phyloP scores from a whole-genome alignment of 306 rosid genomes.

The Quercus robur region DNA sequence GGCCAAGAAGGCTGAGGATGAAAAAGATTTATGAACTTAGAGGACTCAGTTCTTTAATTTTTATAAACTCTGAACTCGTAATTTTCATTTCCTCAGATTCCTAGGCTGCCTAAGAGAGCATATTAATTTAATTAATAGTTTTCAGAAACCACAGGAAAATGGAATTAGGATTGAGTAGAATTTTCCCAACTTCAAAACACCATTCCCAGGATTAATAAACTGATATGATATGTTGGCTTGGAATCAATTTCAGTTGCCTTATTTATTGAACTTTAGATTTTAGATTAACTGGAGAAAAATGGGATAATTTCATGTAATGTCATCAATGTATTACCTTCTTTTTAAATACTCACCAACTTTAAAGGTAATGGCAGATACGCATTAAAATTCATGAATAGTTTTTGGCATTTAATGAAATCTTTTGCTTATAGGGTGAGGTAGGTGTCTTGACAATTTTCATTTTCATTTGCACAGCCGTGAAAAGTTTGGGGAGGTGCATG shows the following conservation, averaged over 20 bases:
- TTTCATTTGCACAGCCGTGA: conserved; percentile 59
- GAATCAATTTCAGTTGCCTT: too few species aligned
- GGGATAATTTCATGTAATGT: not conserved
- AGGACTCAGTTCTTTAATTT: not conserved
- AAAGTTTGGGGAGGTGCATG: conserved; percentile 69
- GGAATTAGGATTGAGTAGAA: not conserved
- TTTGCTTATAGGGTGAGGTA: not conserved
- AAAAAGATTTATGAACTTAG: not conserved
- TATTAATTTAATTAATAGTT: not conserved
- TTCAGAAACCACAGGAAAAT: not conserved
- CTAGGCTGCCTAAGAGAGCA: not conserved
- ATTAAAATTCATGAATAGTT: not conserved
- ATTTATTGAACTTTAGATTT: too few species aligned
- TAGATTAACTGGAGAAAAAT: too few species aligned
- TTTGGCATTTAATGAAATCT: not conserved
- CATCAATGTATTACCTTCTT: not conserved
- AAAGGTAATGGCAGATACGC: not conserved
- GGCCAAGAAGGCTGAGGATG: not conserved
- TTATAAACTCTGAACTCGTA: not conserved
- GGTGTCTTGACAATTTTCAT: conserved; percentile 5
- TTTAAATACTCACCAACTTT: not conserved
- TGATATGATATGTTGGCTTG: too few species aligned
- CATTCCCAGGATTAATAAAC: too few species aligned
- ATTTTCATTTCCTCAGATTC: not conserved
- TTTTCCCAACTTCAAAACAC: too few species aligned